Conservation (phyloP, 1,139 yeast genomes). For the Saccharomyces pastorianus region DNA sequence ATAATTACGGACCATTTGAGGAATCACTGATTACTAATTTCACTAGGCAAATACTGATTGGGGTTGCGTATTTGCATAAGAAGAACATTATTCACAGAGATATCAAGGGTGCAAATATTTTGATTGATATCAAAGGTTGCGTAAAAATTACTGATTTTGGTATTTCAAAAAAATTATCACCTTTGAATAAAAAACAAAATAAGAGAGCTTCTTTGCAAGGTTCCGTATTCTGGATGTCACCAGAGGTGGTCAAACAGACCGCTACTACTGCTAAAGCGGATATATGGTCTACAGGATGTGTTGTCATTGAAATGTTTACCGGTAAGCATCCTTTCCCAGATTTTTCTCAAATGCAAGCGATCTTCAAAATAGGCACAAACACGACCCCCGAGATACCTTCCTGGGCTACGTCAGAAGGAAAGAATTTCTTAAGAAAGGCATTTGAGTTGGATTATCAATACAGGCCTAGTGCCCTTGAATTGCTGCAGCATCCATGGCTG, state of each 20-base stretch:
- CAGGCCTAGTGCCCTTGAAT: conserved; percentile 66
- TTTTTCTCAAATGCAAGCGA: conserved; percentile 92
- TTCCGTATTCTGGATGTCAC: conserved; percentile 97
- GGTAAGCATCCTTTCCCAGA: conserved; percentile 93
- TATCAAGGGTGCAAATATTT: conserved; percentile 85
- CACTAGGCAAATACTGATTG: conserved; percentile 74
- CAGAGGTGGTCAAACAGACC: conserved; percentile 88
- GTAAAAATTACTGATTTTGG: conserved; percentile 94
- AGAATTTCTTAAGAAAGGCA: conserved; percentile 54
- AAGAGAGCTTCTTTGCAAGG: conserved; percentile 87
- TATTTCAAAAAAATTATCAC: conserved; percentile 61
- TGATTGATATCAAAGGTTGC: conserved; percentile 84
- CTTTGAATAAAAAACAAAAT: conserved; percentile 24
- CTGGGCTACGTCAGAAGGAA: conserved; percentile 65
- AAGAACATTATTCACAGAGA: conserved; percentile 84
- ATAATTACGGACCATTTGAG: conserved; percentile 85
- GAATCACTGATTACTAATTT: conserved; percentile 81
- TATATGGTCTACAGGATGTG: conserved; percentile 92
- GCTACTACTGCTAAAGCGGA: conserved; percentile 87
- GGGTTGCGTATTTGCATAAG: conserved; percentile 71
- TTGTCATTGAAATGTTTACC: conserved; percentile 87
- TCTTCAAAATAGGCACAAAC: conserved; percentile 83
- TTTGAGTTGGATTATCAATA: conserved; percentile 67
- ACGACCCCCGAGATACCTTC: conserved; percentile 70
- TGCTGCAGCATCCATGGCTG: conserved; percentile 46